Base-by-base conservation (phyloP, 345 rosid species). In the Hibiscus tridactylites region DNA sequence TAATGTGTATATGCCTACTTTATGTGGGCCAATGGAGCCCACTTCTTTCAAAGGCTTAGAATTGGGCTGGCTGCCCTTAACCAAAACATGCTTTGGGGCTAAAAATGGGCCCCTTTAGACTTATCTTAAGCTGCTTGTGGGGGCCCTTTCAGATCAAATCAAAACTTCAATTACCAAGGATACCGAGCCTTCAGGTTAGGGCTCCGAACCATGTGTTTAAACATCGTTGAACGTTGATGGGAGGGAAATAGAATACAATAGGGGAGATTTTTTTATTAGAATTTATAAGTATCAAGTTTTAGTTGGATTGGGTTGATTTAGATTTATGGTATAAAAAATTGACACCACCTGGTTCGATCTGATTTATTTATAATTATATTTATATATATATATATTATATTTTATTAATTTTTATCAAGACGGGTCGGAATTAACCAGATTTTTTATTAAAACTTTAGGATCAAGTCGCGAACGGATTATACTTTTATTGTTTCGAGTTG, bases 171-270 rank as follows among this genome's bases (percentile, higher is more conserved):
- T 62, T 62, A 13, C 1, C 17, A 56, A 21, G 29, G 26, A 4
- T 8, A 57, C 61, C 19, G 16, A 70, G 74, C 75, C 85, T 75
- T 47, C 58, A 39, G 89, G 83, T 76, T 81, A 74, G 88, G 83
- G 76, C 74, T 1, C 88, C 86, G 82, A 85, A 68, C 83, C 91
- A 62, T 17, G 9, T 29, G 76, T 83, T 88, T 84, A 74, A 85
- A 82, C 76, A 47, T 63, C 61, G 53, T 60, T 33, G 68, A 71
- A 77, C 35, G 73, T 65, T 65, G 37, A 54, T 77, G 78, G 85
- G 85, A 79, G 88, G 84, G 84, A 79, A 78, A 71, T 39, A 39
- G 2, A 39, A 9, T 39, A 39, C 1, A 15, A 3, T 21, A 29
- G 3, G 3, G 3, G 24, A 21, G 24, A 21, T 21, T 21, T 21